Evolutionary conservation across 768 basidiomycete genomes (phyloP), one percentile per base, ranked within the genome.

Genomic region (Amanita pallidorosea): DNA sequence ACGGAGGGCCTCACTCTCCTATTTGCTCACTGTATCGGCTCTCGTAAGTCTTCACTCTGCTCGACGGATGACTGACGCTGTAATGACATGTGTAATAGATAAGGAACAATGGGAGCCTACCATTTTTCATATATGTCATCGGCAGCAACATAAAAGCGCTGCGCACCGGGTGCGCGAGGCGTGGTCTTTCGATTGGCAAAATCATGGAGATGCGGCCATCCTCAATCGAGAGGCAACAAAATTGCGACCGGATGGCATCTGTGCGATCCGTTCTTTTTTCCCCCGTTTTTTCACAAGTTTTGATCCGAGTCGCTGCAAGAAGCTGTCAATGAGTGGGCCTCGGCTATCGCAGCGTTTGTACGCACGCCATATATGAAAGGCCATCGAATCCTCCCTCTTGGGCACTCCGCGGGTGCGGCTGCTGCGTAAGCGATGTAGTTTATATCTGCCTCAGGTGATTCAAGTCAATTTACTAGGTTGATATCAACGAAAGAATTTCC

Each of bases 91-190:
- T n/a, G 12, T 33, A 1, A 33, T 54, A 79, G 77, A 76, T 58
- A 78, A 79, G 54, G 76, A 79, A 55, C 70, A 73, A 55, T 79
- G 76, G 76, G 76, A 78, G 52, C 71, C 75, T 1, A 65, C 67
- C 3, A 68, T 79, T 15, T 55, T 67, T 34, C 56, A 56, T 0
- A 58, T 77, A 9, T 73, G 75, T 57, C 37, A 56, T 2, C 51
- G 61, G 5, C 66, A 69, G 22, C 42, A 53, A 5, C 47, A 22
- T 2, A 62, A 62, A 52, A 45, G 43, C 25, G 43, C 49, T 20
- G 33, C 40, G 2, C 38, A 41, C 25, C 29, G 27, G 27, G 29
- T 45, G 23, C 65, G 69, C 2, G 75, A 78, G 53, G 73, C 70
- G 1, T 77, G 74, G 72, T 62, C 71, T 0, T 70, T 77, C 47